Conservation (phyloP, 106 monocot genomes). For the Dendrobium huoshanense region DNA sequence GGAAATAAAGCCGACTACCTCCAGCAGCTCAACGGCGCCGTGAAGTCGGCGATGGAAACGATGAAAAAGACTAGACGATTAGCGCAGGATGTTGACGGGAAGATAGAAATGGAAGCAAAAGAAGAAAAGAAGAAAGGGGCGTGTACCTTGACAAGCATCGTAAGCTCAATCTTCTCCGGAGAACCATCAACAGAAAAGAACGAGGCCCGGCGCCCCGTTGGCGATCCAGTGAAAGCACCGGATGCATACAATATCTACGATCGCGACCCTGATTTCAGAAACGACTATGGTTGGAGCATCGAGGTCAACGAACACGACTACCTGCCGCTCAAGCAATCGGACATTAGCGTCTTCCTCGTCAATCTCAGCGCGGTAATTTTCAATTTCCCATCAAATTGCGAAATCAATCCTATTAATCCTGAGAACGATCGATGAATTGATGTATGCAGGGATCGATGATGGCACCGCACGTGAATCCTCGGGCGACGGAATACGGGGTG, state of each 20-base stretch:
- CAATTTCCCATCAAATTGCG: background rate
- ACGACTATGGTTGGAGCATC: slow-evolving; percentile 59
- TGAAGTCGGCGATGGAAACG: background rate
- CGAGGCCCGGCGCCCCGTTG: background rate
- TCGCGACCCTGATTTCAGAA: slow-evolving; percentile 44
- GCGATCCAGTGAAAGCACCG: slow-evolving; percentile 21
- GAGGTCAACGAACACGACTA: slow-evolving; percentile 60
- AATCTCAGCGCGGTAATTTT: slow-evolving; percentile 53
- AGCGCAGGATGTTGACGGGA: background rate
- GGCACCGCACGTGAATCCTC: slow-evolving; percentile 79
- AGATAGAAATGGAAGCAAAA: background rate
- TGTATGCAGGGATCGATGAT: slow-evolving; percentile 70
- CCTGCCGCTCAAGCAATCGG: slow-evolving; percentile 44
- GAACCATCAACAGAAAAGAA: background rate
- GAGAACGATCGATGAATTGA: background rate
- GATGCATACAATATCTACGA: slow-evolving; percentile 77
- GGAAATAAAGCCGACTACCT: slow-evolving; percentile 19
- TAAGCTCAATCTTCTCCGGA: slow-evolving; percentile 28
- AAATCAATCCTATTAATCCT: background rate
- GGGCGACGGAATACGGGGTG: slow-evolving; percentile 73
- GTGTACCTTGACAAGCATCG: slow-evolving; percentile 44
- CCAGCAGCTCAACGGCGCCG: background rate
- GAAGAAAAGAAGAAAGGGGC: background rate
- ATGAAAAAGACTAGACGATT: background rate
- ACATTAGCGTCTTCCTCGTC: slow-evolving; percentile 63